These are phyloP conservation scores for Macrolepiota dolichaula DNA, from an alignment of 768 basidiomycete species.

Conservation along the genomic window DNA sequence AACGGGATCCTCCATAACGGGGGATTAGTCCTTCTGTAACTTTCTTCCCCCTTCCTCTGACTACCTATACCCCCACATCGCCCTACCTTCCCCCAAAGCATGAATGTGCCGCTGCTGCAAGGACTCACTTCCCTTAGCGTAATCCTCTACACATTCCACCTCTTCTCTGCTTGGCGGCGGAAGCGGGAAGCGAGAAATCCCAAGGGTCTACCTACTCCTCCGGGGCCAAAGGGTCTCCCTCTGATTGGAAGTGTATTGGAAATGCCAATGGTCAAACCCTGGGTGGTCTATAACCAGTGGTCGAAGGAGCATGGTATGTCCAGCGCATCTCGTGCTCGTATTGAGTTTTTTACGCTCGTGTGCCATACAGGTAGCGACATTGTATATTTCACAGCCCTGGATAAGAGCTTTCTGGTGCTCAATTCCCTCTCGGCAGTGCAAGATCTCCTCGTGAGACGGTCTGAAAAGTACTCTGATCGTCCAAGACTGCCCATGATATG, in stretches of 20 bases:
- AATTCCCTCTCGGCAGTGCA: conserved; percentile 1
- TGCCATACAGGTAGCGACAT: background rate
- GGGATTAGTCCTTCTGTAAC: background rate
- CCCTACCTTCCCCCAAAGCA: background rate
- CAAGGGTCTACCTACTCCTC: conserved; percentile 13
- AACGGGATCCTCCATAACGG: background rate
- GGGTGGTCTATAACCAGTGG: conserved; percentile 19
- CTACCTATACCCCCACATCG: background rate
- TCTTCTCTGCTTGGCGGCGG: background rate
- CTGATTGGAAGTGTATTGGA: conserved; percentile 18
- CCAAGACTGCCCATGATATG: conserved; percentile 20
- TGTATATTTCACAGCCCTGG: background rate
- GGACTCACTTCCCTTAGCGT: background rate
- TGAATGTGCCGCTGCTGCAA: background rate
- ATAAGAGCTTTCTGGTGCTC: conserved; percentile 10
- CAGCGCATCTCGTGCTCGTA: background rate
- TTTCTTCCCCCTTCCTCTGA: background rate
- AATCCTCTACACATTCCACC: background rate
- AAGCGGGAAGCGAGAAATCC: background rate
- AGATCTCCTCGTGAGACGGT: conserved; percentile 14
- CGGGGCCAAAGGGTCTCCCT: conserved; percentile 18
- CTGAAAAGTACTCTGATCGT: conserved; percentile 18
- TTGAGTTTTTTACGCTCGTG: background rate
- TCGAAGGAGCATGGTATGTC: conserved; percentile 19
- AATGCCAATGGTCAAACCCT: conserved; percentile 17